Percentiles rank a stretch among this genome's conserved stretches.
Conservation (phyloP, 2,329 filamentous ascomycete species). For the Rhynchosporium secalis region DNA sequence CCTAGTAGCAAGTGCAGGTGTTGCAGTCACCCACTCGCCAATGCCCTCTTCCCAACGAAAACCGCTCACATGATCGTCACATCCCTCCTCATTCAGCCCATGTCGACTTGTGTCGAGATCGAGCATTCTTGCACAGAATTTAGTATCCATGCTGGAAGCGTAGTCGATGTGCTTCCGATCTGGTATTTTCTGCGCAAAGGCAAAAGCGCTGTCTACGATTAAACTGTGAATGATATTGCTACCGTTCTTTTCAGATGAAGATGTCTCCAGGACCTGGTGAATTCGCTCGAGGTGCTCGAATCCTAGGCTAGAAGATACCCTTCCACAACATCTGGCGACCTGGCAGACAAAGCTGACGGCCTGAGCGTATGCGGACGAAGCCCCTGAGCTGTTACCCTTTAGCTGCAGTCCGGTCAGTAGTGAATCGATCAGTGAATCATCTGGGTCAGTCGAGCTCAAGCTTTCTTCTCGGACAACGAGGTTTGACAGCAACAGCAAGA, state of each 20-base stretch:
- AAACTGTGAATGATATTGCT: slow-evolving; percentile 30
- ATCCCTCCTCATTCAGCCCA: not conserved
- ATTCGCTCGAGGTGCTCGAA: slow-evolving; percentile 42
- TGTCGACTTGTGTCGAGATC: slow-evolving; percentile 9
- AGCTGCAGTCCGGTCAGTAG: slow-evolving; percentile 19
- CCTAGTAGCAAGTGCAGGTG: slow-evolving; percentile 42
- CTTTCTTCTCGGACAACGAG: slow-evolving; percentile 6
- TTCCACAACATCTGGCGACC: slow-evolving; percentile 50
- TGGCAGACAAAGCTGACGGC: slow-evolving; percentile 45
- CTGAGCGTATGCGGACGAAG: slow-evolving; percentile 22
- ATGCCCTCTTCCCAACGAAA: slow-evolving; percentile 58
- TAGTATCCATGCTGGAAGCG: slow-evolving; percentile 33
- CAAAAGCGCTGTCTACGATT: slow-evolving; percentile 39
- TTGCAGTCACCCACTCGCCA: slow-evolving; percentile 55
- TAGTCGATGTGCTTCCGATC: slow-evolving; percentile 37
- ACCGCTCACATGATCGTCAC: slow-evolving; percentile 25
- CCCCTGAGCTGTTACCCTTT: not conserved
- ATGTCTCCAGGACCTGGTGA: slow-evolving; percentile 27
- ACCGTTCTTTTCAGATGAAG: slow-evolving; percentile 29
- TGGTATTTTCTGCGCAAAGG: slow-evolving; percentile 37
- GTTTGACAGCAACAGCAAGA: slow-evolving; percentile 31
- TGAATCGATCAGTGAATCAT: slow-evolving; percentile 11
- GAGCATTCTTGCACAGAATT: slow-evolving; percentile 24
- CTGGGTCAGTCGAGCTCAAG: not conserved
- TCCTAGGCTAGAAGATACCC: slow-evolving; percentile 40